Percentiles rank a stretch among this genome's conserved stretches.
These are phyloP conservation scores for Austropuccinia psidii DNA, from an alignment of 1,284 basidiomycete species.

Conservation along the genomic window DNA sequence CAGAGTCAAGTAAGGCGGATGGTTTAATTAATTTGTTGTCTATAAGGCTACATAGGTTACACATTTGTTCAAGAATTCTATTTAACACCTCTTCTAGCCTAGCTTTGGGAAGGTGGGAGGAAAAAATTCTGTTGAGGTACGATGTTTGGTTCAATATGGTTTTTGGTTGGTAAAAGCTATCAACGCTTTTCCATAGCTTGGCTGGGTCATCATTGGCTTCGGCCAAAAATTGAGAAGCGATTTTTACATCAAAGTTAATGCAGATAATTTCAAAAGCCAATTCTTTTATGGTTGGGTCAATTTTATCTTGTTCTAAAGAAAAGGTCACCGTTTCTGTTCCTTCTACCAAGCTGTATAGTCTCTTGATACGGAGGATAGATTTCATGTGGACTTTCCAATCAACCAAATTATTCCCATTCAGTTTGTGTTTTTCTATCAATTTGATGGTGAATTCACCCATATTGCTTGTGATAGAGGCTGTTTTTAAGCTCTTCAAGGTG, in stretches of 20 bases:
- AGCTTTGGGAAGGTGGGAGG: not conserved
- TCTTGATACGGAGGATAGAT: not conserved
- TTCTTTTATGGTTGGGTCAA: not conserved
- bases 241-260: slow-evolving; percentile 12
- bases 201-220: not conserved
- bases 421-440: not conserved
- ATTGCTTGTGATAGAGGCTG: no score
- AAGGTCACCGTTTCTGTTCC: not conserved
- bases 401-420: not conserved
- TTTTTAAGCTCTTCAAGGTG: not conserved
- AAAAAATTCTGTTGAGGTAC: slow-evolving; percentile 3
- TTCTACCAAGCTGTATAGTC: not conserved
- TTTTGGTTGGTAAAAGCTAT: not conserved
- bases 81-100: not conserved
- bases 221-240: not conserved
- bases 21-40: not conserved
- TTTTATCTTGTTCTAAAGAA: not conserved
- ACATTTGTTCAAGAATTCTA: not conserved
- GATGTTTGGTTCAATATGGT: not conserved
- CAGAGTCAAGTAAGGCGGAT: not conserved
- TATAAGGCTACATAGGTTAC: not conserved
- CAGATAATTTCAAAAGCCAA: not conserved
- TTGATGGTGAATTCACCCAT: not conserved
- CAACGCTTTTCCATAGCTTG: not conserved
- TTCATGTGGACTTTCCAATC: slow-evolving; percentile 7